Conservation (phyloP, 169 alveolate species). For the Fabrea salina region DNA sequence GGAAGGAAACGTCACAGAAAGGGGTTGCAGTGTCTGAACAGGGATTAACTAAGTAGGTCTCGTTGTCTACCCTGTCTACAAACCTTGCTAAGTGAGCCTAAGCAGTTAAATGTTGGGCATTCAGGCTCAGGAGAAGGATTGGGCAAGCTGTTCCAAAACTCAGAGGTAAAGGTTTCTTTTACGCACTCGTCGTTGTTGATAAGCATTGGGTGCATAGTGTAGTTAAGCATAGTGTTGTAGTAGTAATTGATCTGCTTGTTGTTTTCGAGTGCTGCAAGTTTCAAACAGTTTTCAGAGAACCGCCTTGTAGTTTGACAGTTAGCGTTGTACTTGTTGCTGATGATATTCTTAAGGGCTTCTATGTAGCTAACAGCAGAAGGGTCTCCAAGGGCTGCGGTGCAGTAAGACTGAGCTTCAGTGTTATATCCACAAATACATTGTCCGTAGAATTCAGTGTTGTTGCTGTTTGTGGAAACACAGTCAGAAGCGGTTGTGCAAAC, state of each 20-base stretch:
- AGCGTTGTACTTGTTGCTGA: not conserved
- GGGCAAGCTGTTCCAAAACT: not conserved
- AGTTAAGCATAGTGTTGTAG: too few species aligned
- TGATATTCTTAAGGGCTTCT: not conserved
- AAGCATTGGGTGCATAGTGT: not conserved
- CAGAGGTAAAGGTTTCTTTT: not conserved
- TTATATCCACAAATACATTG: constrained; percentile 18
- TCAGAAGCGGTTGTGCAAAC: not conserved
- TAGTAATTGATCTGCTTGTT: not conserved
- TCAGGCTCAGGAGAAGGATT: not conserved
- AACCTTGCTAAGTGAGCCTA: too few species aligned
- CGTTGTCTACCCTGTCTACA: too few species aligned
- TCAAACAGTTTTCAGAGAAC: constrained; percentile 2
- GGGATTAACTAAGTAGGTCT: too few species aligned
- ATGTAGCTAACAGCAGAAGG: not conserved
- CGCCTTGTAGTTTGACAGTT: constrained; percentile 1
- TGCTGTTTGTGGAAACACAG: not conserved
- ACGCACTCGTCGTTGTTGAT: constrained; percentile 1
- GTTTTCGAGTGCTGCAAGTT: not conserved
- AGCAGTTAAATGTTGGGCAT: too few species aligned
- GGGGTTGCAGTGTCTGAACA: too few species aligned
- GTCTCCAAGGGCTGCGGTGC: constrained; percentile 7
- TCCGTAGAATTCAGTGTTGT: not conserved
- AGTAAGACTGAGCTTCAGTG: not conserved
- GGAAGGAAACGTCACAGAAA: too few species aligned